These are phyloP conservation scores for Marsdenia floribunda DNA, from an alignment of 257 asterid species.

Conservation along the genomic window DNA sequence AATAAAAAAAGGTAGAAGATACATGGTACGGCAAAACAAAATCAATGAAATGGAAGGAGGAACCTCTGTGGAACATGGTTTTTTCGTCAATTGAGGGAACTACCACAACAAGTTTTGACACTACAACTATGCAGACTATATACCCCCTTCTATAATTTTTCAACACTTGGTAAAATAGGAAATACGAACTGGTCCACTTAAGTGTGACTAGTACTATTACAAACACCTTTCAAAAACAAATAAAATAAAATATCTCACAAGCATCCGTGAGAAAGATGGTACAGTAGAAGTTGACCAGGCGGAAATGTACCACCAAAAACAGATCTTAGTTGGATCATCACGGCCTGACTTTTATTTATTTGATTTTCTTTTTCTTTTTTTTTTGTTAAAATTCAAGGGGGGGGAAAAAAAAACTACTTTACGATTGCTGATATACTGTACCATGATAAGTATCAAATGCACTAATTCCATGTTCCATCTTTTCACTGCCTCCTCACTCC, in stretches of 20 bases:
- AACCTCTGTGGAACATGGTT: neutral
- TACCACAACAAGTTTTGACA: neutral
- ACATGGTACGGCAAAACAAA: neutral
- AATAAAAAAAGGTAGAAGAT: too few species aligned
- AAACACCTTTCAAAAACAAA: neutral
- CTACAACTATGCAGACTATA: neutral
- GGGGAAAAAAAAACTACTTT: neutral
- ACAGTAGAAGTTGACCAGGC: slow-evolving; percentile 1
- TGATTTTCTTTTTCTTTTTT: neutral
- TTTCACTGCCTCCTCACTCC: too few species aligned
- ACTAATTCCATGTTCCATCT: neutral
- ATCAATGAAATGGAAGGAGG: neutral
- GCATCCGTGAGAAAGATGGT: neutral
- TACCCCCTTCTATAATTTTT: neutral
- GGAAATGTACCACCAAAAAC: neutral
- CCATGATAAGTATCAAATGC: neutral
- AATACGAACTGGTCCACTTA: neutral
- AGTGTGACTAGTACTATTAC: neutral
- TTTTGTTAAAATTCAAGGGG: too few species aligned
- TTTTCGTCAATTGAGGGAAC: neutral
- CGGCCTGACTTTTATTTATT: neutral
- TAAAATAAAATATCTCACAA: neutral
- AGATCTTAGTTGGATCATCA: neutral
- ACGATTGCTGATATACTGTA: neutral
- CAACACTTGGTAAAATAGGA: neutral